phyloP scores from a whole-genome alignment of 352 stramenopile genomes.

The Phytophthora ohioensis region DNA sequence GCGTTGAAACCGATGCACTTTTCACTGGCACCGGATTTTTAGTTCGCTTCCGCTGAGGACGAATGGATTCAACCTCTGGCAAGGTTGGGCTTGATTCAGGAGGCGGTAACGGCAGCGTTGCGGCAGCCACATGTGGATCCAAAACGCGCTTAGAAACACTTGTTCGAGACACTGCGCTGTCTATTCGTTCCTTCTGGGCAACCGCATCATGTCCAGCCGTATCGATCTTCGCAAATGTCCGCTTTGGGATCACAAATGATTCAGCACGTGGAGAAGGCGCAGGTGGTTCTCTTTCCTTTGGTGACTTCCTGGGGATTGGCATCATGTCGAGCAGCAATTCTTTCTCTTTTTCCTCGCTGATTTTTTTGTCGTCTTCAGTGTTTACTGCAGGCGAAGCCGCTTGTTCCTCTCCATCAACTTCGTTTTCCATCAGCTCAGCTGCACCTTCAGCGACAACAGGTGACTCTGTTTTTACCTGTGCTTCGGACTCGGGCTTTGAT shows the following conservation, averaged over 20 bases:
- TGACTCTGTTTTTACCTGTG: slow-evolving; percentile 5
- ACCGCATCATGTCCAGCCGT: background rate
- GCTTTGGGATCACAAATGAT: slow-evolving; percentile 46
- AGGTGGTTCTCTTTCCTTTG: slow-evolving; percentile 3
- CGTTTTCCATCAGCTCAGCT: background rate
- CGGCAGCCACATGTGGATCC: background rate
- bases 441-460: background rate
- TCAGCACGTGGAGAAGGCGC: background rate
- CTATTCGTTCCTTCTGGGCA: background rate
- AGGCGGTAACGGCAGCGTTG: slow-evolving; percentile 8
- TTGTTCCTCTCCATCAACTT: slow-evolving; percentile 12
- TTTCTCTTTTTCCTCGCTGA: background rate
- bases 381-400: slow-evolving; percentile 9
- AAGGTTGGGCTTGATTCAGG: slow-evolving; percentile 15
- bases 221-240: slow-evolving; percentile 20
- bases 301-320: slow-evolving; percentile 29
- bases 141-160: slow-evolving; percentile 9
- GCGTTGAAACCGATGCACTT: slow-evolving; percentile 26
- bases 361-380: slow-evolving; percentile 18
- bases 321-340: slow-evolving; percentile 17
- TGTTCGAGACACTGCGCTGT: background rate
- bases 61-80: slow-evolving; percentile 6
- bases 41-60: slow-evolving; percentile 28
- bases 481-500: background rate
- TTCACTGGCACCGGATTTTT: slow-evolving; percentile 63